Evolutionary conservation across 768 basidiomycete genomes (phyloP).

Genomic region (Exsudoporus frostii): DNA sequence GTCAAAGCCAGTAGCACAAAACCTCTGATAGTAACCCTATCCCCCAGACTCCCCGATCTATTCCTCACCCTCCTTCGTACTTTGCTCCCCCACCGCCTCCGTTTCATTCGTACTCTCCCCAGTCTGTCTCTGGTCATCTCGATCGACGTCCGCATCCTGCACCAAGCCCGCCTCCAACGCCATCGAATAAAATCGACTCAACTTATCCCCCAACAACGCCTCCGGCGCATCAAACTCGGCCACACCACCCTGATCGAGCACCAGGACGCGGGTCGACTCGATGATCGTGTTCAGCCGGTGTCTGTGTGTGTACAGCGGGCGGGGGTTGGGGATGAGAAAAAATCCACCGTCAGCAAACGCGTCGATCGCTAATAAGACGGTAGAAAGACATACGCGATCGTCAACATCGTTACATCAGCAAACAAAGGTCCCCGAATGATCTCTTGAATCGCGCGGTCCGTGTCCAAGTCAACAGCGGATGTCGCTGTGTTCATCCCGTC

Average conservation of each 20-base stretch:
- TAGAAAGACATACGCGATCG: conserved; percentile 62
- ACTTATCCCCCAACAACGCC: conserved; percentile 54
- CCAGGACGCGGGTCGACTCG: conserved; percentile 76
- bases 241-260: conserved; percentile 78
- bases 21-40: no score
- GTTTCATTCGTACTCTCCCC: no score
- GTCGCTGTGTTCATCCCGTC: conserved; percentile 50
- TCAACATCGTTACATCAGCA: conserved; percentile 74
- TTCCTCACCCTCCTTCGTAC: background rate
- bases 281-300: conserved; percentile 84
- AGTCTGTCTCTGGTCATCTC: background rate
- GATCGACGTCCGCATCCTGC: background rate
- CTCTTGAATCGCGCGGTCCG: conserved; percentile 83
- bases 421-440: conserved; percentile 83
- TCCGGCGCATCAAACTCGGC: conserved; percentile 79
- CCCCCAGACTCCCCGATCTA: no score
- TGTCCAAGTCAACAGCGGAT: conserved; percentile 87
- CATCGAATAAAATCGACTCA: conserved; percentile 59
- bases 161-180: conserved; percentile 61
- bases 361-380: background rate
- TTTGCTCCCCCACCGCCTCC: background rate
- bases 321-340: no score
- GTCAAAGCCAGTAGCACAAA: no score
- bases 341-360: background rate
- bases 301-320: conserved; percentile 30